phyloP scores from a whole-genome alignment of 2,329 filamentous ascomycete species.

The Phyllosticta capitalensis region DNA sequence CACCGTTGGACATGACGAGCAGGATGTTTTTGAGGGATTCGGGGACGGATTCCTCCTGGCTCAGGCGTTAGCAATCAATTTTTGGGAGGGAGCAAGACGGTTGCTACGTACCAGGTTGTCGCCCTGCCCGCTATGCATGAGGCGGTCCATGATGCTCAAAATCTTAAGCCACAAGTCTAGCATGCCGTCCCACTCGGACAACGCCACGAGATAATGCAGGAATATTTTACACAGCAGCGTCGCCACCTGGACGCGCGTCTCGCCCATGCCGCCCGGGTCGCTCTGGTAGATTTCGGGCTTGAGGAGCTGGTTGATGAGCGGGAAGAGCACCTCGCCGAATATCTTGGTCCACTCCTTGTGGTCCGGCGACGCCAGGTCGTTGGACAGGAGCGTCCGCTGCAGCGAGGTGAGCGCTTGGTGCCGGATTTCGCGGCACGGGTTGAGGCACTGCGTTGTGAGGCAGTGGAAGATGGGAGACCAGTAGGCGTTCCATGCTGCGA shows the following conservation, averaged over 20 bases:
- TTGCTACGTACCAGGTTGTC: conserved; percentile 63
- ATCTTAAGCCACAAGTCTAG: conserved; percentile 87
- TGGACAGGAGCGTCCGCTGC: conserved; percentile 76
- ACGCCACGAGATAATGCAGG: conserved; percentile 77
- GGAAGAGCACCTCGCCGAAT: conserved; percentile 88
- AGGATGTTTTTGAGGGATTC: conserved; percentile 95
- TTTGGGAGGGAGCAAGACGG: neutral
- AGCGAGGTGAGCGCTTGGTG: conserved; percentile 79
- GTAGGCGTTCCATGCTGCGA: conserved; percentile 83
- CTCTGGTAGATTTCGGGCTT: conserved; percentile 92
- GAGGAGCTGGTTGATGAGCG: conserved; percentile 73
- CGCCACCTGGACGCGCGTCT: conserved; percentile 84
- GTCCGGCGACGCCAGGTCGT: conserved; percentile 71
- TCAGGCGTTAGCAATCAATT: neutral
- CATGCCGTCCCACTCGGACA: conserved; percentile 82
- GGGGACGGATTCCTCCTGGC: conserved; percentile 82
- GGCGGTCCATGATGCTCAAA: conserved; percentile 84
- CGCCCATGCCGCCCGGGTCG: conserved; percentile 87
- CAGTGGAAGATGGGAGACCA: conserved; percentile 93
- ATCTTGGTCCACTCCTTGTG: conserved; percentile 92
- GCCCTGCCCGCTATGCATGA: conserved; percentile 92
- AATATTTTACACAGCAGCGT: conserved; percentile 93
- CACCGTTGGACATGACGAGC: conserved; percentile 86
- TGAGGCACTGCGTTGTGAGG: conserved; percentile 81
- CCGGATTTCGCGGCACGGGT: conserved; percentile 86